Base-by-base conservation (phyloP, 345 rosid genomes). In the Hypericum androsaemum region DNA sequence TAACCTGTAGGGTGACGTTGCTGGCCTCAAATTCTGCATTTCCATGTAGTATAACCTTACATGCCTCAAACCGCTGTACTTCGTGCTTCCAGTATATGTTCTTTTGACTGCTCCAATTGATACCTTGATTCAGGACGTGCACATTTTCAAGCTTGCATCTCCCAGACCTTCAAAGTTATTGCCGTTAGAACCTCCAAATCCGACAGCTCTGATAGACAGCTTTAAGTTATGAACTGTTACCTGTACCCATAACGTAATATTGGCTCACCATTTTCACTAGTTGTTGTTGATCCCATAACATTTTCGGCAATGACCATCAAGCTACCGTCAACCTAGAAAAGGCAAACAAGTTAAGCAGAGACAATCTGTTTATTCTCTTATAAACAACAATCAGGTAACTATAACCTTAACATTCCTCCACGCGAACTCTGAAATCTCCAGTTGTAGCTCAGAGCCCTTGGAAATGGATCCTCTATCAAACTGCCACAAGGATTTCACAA, bases 21-120 rank as follows among this genome's bases (percentile, higher is more conserved):
- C 46, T 66, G 44, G 96, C 98, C 80, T 87, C 95, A 57, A 90
- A 80, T 71, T 90, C 98, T 37, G 96, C 87, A 72, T 84, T 87
- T 57, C 98, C 98, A 44, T 84, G 87, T 49, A 90, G 70, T 46
- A 77, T 75, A 63, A 90, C 64, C 67, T 79, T 87, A 59, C 80
- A 62, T 43, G 80, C 73, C 66, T 80, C 95, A 45, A 74, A 60
- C 64, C 89, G 73, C 50, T 61, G 65, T 50, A 90, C 81, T 56
- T 79, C 77, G 68, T 81, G 89, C 75, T 84, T 81, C 98, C 98
- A 90, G 74, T 77, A 90, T 56, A 80, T 71, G 61, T 87, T 87
- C 60, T 79, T 77, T 56, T 52, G 67, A 55, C 50, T 77, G 50
- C 74, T 77, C 98, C 96, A 84, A 63, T 90, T 75, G 53, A 90